Base-by-base conservation (phyloP, 1,139 yeast species). In the Yamadazyma buinensis region DNA sequence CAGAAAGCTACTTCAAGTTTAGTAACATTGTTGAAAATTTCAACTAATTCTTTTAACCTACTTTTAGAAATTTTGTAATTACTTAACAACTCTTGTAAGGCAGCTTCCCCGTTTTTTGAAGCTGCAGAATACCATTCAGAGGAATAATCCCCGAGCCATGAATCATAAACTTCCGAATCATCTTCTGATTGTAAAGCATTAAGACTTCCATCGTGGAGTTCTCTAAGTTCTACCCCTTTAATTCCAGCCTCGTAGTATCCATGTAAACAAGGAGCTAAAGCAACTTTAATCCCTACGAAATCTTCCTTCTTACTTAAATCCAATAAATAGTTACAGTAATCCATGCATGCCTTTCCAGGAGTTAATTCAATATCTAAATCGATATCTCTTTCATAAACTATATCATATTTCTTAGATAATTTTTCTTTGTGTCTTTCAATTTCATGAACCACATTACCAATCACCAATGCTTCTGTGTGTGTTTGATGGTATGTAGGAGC, bases 251-350 rank as follows among this genome's bases (percentile, higher is more conserved):
- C 72, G 25, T 73, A 73, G 53, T 83, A 84, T 1, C 95, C 95
- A 52, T 80, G 74, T 28, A 84, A 59, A 55, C 95, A 85, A 0
- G 95, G 95, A 2, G 88, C 74, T 34, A 84, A 57, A 0, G 94
- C 85, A 6, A 80, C 72, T 40, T 77, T 75, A 33, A 82, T 69
- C 17, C 81, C 84, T 25, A 80, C 55, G 72, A 80, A 83, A 50
- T 80, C 83, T 26, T 67, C 68, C 27, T 55, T 60, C 23, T 61
- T 58, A 2, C 83, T 82, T 7, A 80, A 59, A 24, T 73, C 67
- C 28, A 70, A 51, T 38, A 85, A 62, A 44, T 77, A 84, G 29
- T 80, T 62, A 26, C 85, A 74, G 52, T 85, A 85, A 2, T 69
- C 71, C 15, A 57, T 48, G 46, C 85, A 75, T 3, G 84, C 84